phyloP scores from a whole-genome alignment of 768 basidiomycete genomes.

The Cystofilobasidium ferigula region DNA sequence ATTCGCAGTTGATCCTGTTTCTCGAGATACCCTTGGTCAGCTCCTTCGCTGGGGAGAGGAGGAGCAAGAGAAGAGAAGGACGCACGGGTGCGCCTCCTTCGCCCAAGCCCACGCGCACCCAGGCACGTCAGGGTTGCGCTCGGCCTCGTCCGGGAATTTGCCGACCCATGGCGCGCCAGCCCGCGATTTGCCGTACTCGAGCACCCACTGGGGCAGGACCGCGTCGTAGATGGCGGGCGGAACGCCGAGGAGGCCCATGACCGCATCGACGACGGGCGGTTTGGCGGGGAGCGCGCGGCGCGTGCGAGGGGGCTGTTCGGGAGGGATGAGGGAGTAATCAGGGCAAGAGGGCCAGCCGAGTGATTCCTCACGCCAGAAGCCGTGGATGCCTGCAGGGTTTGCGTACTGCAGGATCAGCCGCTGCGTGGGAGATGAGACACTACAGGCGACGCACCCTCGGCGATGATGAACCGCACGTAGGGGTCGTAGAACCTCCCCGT shows the following conservation, averaged over 20 bases:
- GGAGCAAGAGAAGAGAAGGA: not conserved
- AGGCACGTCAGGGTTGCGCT: conserved; percentile 10
- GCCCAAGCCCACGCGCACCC: conserved; percentile 21
- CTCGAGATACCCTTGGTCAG: conserved; percentile 36
- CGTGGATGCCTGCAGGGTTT: conserved; percentile 6
- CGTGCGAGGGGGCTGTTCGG: conserved; percentile 8
- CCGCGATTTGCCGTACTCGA: not conserved
- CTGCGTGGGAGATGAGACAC: not conserved
- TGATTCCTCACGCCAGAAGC: conserved; percentile 24
- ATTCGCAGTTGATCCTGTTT: conserved; percentile 66
- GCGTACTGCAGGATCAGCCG: not conserved
- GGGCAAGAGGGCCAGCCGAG: conserved; percentile 26
- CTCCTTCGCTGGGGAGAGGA: not conserved
- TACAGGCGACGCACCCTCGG: conserved; percentile 46
- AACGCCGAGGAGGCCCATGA: conserved; percentile 3
- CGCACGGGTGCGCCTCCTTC: conserved; percentile 17
- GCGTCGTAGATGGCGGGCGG: not conserved
- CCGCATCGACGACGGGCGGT: conserved; percentile 9
- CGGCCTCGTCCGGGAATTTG: conserved; percentile 12
- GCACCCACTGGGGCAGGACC: conserved; percentile 2
- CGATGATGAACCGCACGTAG: conserved; percentile 65
- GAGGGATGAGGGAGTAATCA: conserved; percentile 20
- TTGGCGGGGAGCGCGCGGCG: not conserved
- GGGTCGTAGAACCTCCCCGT: conserved; percentile 45
- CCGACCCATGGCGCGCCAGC: not conserved